Conservation (phyloP, 768 basidiomycete species). For the Termitomyces sp. region DNA sequence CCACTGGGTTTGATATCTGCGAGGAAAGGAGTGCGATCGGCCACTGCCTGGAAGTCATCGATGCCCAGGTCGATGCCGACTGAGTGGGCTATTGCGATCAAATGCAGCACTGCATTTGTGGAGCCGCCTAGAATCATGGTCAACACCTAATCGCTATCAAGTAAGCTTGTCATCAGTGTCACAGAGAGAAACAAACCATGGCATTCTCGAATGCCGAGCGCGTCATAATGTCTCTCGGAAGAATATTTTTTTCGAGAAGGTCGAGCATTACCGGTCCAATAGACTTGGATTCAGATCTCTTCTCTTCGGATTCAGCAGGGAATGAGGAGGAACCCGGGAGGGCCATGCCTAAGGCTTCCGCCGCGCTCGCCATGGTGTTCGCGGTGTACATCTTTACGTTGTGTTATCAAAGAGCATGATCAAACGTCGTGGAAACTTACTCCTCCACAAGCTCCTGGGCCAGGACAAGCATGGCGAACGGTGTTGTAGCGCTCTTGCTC, state of each 20-base stretch:
- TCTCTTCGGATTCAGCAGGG: conserved; percentile 90
- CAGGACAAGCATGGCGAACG: conserved; percentile 92
- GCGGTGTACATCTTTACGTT: conserved; percentile 85
- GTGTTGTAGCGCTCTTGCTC: conserved; percentile 83
- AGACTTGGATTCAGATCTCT: conserved; percentile 74
- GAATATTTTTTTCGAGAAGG: conserved; percentile 86
- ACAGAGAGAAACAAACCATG: conserved; percentile 52
- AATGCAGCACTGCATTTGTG: conserved; percentile 94
- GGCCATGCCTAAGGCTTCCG: conserved; percentile 95
- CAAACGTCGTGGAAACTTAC: conserved; percentile 38
- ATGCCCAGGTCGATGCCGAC: conserved; percentile 85
- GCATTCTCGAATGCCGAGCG: conserved; percentile 96
- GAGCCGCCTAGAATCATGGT: conserved; percentile 98
- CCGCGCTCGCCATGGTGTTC: conserved; percentile 96
- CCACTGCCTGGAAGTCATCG: conserved; percentile 92
- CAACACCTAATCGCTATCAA: conserved; percentile 54
- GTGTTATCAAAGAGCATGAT: not conserved
- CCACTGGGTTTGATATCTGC: conserved; percentile 97
- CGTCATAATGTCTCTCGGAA: conserved; percentile 96
- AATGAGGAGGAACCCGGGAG: conserved; percentile 96
- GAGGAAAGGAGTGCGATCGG: conserved; percentile 89
- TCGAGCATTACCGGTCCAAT: conserved; percentile 82
- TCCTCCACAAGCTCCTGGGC: conserved; percentile 95
- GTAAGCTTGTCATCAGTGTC: not conserved
- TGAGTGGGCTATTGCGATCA: conserved; percentile 95